A percentile compares a stretch with the other conserved stretches of the same genome.
These are phyloP conservation scores for Salvia splendens DNA, from an alignment of 257 asterid species.

Conservation along the genomic window DNA sequence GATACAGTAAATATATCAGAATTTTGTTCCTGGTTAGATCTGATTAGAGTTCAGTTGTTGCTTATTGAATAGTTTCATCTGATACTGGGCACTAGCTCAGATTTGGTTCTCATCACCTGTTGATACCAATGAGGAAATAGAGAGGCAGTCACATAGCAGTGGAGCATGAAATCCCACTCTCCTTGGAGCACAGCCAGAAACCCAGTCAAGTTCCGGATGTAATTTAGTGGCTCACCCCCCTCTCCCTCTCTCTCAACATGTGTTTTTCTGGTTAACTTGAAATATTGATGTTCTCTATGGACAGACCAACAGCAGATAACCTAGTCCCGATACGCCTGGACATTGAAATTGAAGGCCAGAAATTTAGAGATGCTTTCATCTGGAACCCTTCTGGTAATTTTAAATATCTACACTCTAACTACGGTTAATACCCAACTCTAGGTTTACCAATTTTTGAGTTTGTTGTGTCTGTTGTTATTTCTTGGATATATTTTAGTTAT, in stretches of 20 bases:
- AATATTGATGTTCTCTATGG: slow-evolving; percentile 10
- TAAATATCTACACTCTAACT: neutral
- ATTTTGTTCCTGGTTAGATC: neutral
- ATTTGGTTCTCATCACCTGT: neutral
- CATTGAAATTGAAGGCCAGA: slow-evolving; percentile 86
- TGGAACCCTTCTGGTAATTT: slow-evolving; percentile 91
- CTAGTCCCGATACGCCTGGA: slow-evolving; percentile 88
- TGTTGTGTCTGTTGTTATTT: neutral
- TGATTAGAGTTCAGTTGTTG: slow-evolving; percentile 6
- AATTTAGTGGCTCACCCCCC: slow-evolving; percentile 26
- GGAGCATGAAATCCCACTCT: slow-evolving; percentile 64
- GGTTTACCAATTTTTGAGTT: neutral
- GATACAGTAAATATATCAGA: slow-evolving; percentile 1
- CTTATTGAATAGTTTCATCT: neutral
- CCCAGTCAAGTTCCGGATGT: slow-evolving; percentile 90
- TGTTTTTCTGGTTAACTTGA: slow-evolving; percentile 22
- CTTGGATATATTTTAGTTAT: slow-evolving; percentile 3
- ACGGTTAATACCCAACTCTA: neutral
- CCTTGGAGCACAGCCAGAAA: slow-evolving; percentile 71
- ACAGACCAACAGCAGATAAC: slow-evolving; percentile 89
- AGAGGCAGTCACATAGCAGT: slow-evolving; percentile 15
- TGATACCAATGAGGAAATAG: neutral
- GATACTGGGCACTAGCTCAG: neutral
- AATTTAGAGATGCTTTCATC: slow-evolving; percentile 76
- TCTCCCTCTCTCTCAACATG: neutral